Percentiles rank a stretch among this genome's conserved stretches.
These are phyloP conservation scores for Flueggea neowawraea DNA, from an alignment of 441 rosid genomes.

Conservation along the genomic window DNA sequence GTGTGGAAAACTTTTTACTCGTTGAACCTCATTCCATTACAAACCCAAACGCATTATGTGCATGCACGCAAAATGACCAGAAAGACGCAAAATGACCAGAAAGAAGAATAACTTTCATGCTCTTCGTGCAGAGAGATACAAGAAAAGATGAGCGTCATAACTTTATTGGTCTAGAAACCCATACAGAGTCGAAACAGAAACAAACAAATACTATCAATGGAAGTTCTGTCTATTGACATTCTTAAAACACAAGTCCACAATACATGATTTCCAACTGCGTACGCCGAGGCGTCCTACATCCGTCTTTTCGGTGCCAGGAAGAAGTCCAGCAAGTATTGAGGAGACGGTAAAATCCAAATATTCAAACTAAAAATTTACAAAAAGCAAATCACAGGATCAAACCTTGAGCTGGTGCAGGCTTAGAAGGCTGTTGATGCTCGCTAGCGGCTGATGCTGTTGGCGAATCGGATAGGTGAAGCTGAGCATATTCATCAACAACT, in stretches of 20 bases:
- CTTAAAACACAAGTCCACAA: background rate
- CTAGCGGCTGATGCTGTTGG: conserved; percentile 38
- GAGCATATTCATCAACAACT: conserved; percentile 57
- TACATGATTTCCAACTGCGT: conserved; percentile 9
- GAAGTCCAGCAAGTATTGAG: conserved; percentile 12
- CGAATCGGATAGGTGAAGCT: conserved; percentile 48
- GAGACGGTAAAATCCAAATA: conserved; percentile 9
- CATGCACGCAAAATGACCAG: no score
- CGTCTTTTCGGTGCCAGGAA: background rate
- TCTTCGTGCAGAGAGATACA: no score
- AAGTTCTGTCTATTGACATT: conserved; percentile 12
- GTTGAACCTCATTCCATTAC: no score
- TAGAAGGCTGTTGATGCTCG: conserved; percentile 34
- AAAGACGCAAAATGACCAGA: no score
- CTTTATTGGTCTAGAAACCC: no score
- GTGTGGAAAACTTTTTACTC: no score
- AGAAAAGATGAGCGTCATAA: no score
- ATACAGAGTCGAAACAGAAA: no score
- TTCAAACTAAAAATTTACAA: background rate
- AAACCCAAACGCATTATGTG: no score
- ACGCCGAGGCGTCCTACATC: conserved; percentile 13
- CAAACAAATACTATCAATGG: no score
- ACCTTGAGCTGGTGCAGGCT: conserved; percentile 55
- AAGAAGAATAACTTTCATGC: no score
- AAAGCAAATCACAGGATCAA: conserved; percentile 42